Conservation (phyloP, 192 early-diverging fungal species). For the Jimgerdemannia lactiflua region DNA sequence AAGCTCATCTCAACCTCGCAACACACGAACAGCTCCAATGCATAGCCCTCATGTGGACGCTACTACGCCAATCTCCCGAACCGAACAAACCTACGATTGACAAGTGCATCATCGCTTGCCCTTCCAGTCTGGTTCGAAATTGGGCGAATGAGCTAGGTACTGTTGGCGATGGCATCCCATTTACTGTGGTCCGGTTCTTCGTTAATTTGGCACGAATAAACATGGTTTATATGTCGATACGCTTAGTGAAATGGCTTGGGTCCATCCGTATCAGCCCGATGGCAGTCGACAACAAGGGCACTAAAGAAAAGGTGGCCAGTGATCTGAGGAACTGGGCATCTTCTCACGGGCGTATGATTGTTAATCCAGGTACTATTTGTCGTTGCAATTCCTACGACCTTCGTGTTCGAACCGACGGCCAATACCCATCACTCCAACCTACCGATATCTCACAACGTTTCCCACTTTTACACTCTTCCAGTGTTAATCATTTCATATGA, state of each 20-base stretch:
- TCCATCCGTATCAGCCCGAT: constrained; percentile 76
- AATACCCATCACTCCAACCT: not conserved
- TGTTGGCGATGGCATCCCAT: not conserved
- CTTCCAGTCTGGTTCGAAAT: constrained; percentile 92
- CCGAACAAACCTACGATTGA: constrained; percentile 91
- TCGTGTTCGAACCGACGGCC: not conserved
- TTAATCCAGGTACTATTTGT: constrained; percentile 60
- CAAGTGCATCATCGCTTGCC: constrained; percentile 97
- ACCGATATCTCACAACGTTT: not conserved
- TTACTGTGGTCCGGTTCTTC: not conserved
- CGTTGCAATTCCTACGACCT: not conserved
- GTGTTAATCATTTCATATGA: constrained; percentile 99
- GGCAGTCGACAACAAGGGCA: constrained; percentile 87
- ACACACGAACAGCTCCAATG: constrained; percentile 62
- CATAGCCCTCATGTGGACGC: constrained; percentile 96
- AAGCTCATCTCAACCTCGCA: not conserved
- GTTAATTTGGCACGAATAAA: too few relatives aligned
- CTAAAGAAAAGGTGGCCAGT: constrained; percentile 79
- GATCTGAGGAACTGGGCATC: constrained; percentile 78
- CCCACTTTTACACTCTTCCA: constrained; percentile 4
- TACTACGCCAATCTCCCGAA: constrained; percentile 86
- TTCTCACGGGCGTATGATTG: constrained; percentile 81
- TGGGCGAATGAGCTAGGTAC: constrained; percentile 94
- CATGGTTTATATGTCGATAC: not conserved
- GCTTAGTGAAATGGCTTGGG: constrained; percentile 88